Evolutionary conservation across 2,329 filamentous ascomycete species (phyloP).

Genomic region (Fusarium fujikuroi): DNA sequence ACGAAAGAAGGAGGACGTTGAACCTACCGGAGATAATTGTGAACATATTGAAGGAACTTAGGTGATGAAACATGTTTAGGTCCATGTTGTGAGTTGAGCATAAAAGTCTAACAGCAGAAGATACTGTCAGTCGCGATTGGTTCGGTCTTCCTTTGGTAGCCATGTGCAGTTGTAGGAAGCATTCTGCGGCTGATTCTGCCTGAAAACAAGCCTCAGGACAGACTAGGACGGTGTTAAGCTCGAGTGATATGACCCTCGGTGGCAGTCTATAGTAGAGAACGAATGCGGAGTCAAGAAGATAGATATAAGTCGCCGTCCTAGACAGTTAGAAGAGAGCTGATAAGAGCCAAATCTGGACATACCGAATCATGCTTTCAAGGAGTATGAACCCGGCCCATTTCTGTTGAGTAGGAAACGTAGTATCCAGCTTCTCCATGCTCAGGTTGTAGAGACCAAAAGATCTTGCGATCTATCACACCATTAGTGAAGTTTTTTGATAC

Average conservation of each 20-base stretch:
- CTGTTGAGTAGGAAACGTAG: neutral
- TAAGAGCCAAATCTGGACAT: too few relatives aligned
- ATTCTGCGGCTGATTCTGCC: neutral
- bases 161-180: neutral
- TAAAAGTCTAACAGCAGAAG: neutral
- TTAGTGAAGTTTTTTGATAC: too few relatives aligned
- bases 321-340: rapidly evolving
- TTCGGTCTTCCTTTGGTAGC: rapidly evolving
- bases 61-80: neutral
- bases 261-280: neutral
- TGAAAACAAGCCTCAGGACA: neutral
- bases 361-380: neutral
- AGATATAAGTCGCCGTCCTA: neutral
- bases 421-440: neutral
- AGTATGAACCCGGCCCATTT: neutral
- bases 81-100: neutral
- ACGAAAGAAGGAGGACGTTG: neutral
- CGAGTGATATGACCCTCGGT: neutral
- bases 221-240: neutral
- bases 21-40: neutral
- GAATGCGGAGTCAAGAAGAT: neutral
- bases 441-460: neutral
- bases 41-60: neutral
- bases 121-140: neutral
- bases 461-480: neutral